Percentiles rank a stretch among this genome's conserved stretches.
Conservation (phyloP, 208 protist genomes). For the Herpetomonas tarakana region DNA sequence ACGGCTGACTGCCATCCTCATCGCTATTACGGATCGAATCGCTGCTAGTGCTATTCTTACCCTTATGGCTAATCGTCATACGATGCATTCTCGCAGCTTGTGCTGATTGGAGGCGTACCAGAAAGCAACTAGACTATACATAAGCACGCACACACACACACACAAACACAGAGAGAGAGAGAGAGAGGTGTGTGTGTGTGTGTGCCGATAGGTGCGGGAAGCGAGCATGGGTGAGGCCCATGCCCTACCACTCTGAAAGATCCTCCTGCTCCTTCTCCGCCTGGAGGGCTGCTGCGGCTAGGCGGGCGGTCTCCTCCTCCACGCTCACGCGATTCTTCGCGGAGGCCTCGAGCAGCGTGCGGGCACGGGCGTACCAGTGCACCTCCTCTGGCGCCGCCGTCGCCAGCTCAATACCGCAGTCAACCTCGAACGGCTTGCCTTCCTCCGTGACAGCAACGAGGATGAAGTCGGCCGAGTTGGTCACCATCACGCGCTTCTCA, state of each 20-base stretch:
- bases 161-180: too few relatives aligned
- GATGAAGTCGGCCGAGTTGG: constrained; percentile 45
- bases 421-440: constrained; percentile 19
- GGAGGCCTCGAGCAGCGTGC: constrained; percentile 8
- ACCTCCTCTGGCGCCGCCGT: constrained; percentile 23
- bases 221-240: background rate
- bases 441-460: constrained; percentile 26
- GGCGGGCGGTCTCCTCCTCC: background rate
- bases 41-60: too few relatives aligned
- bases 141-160: too few relatives aligned
- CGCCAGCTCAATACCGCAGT: constrained; percentile 33
- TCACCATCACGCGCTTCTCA: constrained; percentile 16
- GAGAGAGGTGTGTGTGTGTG: too few relatives aligned
- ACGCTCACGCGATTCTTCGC: background rate
- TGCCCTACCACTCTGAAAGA: background rate
- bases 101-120: too few relatives aligned
- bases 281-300: background rate
- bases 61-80: too few relatives aligned
- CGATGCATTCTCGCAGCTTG: too few relatives aligned
- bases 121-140: too few relatives aligned
- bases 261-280: background rate
- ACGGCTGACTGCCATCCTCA: too few relatives aligned
- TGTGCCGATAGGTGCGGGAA: background rate
- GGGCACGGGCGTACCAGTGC: constrained; percentile 18
- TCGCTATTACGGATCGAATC: too few relatives aligned